phyloP scores from a whole-genome alignment of 129 eudicot species.

The Cynara cardunculus region DNA sequence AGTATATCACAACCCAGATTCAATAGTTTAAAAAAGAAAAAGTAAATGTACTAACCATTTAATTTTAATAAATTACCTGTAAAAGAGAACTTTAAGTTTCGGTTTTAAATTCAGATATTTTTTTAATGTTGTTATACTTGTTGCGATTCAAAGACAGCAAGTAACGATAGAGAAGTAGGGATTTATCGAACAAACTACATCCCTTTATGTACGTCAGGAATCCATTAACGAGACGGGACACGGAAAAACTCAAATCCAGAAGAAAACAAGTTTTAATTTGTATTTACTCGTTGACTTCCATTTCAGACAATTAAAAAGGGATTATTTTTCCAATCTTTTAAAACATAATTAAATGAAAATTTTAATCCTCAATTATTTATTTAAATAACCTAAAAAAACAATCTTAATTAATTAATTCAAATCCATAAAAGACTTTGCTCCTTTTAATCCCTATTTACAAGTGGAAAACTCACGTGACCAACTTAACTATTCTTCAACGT shows the following conservation, averaged over 20 bases:
- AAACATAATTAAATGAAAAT: background rate
- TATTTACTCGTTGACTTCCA: background rate
- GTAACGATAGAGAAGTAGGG: background rate
- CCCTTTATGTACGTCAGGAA: too few relatives aligned
- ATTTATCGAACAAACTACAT: too few relatives aligned
- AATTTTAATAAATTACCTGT: background rate
- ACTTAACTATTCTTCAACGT: background rate
- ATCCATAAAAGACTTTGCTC: background rate
- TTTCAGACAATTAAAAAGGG: background rate
- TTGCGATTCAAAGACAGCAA: background rate
- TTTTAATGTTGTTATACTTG: background rate
- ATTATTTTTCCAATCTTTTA: background rate
- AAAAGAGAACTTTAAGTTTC: background rate
- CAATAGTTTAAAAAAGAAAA: background rate
- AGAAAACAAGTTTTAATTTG: background rate
- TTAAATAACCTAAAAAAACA: background rate
- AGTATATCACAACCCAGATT: too few relatives aligned
- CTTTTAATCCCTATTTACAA: background rate
- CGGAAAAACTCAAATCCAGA: too few relatives aligned
- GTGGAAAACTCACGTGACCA: background rate
- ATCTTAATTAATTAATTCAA: background rate
- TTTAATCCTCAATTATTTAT: background rate
- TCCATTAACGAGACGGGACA: too few relatives aligned
- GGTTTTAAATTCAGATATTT: background rate
- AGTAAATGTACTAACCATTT: background rate